Evolutionary conservation across 176 grass and related monocot species (phyloP), one percentile per base, ranked within the genome.

Genomic region (Oryza glaberrima): DNA sequence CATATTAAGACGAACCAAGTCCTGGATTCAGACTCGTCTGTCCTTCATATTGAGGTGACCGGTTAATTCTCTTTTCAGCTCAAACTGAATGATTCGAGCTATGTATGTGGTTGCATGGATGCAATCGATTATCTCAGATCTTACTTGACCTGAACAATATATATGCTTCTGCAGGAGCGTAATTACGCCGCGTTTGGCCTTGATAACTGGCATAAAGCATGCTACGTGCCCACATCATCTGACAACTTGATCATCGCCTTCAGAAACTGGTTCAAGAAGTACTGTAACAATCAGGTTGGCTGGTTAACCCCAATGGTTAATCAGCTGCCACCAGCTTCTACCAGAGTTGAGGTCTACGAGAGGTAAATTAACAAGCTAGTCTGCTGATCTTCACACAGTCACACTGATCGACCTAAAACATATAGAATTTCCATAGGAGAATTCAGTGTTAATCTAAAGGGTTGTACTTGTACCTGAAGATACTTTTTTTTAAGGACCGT

Each of bases 241-340:
- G 93, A 98, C 56, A 78, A 35, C 78, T 90, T 95, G 91, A 89
- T 98, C 45, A 80, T 98, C 66, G 89, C 90, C 78, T 98, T 98
- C 81, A 93, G 95, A 52, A 98, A 81, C 72, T 98, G 95, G 95
- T 91, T 95, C 77, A 90, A 87, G 48, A 98, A 93, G 64, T 91
- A 95, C 82, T 85, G 85, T 72, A 90, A 93, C 70, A 72, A 76
- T 78, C 87, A 88, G 54, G 14, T 95, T 66, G 86, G 82, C 17
- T 98, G 95, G 93, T 93, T 82, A 78, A 78, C 58, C 23, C 65
- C 85, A 2, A 45, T 67, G 4, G 34, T 1, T 19, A 78, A 82
- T 65, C 83, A 88, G 41, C 85, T 95, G 72, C 92, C 93, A 5
- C 85, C 89, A 81, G 90, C 89, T 7, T 87, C 95, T 65, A 85